These are phyloP conservation scores for Trichoderma polysporum DNA, from an alignment of 2,329 filamentous ascomycete species.

Conservation along the genomic window DNA sequence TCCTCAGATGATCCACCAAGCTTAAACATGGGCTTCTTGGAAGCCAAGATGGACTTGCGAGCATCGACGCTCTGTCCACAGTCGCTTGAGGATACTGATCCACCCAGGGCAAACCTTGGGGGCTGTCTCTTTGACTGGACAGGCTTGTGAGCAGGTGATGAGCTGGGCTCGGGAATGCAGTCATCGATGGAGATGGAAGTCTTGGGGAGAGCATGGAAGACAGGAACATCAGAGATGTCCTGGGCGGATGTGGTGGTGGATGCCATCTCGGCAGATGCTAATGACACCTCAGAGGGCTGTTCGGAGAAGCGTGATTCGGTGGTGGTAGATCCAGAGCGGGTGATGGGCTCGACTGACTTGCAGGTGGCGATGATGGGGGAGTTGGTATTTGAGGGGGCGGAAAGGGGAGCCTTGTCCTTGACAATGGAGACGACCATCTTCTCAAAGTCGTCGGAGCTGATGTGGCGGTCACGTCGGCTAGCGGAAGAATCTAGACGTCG, in stretches of 20 bases:
- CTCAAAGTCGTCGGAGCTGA: constrained; percentile 88
- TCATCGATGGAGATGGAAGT: constrained; percentile 51
- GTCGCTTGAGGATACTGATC: constrained; percentile 73
- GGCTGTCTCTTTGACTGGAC: constrained; percentile 64
- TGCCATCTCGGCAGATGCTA: constrained; percentile 31
- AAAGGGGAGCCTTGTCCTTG: constrained; percentile 70
- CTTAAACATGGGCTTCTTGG: constrained; percentile 49
- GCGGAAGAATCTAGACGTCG: constrained; percentile 69
- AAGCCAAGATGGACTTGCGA: constrained; percentile 35
- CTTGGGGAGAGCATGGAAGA: constrained; percentile 45
- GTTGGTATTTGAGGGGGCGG: constrained; percentile 37
- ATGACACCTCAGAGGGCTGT: constrained; percentile 32
- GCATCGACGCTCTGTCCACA: constrained; percentile 50
- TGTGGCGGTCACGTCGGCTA: constrained; percentile 75
- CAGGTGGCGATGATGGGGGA: constrained; percentile 37
- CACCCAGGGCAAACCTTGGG: constrained; percentile 70
- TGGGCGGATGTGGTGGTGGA: constrained; percentile 63
- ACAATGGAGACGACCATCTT: constrained; percentile 95
- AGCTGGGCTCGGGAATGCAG: constrained; percentile 60
- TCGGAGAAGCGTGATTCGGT: constrained; percentile 54
- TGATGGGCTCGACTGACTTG: constrained; percentile 45
- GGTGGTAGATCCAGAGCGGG: constrained; percentile 46
- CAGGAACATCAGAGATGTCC: constrained; percentile 72
- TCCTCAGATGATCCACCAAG: constrained; percentile 68
- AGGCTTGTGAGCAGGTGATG: constrained; percentile 60